phyloP scores from a whole-genome alignment of 768 basidiomycete genomes.

The Pholiota molesta region DNA sequence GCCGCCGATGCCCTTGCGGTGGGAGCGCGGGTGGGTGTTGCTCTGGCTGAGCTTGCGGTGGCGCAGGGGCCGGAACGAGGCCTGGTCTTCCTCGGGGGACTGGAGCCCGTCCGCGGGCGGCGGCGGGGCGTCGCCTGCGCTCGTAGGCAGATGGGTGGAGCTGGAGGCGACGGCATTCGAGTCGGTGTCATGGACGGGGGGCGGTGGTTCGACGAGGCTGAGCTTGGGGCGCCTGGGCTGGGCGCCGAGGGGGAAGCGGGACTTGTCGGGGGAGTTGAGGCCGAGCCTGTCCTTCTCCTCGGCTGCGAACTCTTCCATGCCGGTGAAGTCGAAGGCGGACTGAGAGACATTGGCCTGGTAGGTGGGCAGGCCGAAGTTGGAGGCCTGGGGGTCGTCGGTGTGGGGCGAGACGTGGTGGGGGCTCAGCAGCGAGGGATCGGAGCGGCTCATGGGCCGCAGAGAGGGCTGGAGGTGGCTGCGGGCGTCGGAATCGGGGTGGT shows the following conservation, averaged over 20 bases:
- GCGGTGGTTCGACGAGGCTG: slow-evolving; percentile 8
- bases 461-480: slow-evolving; percentile 16
- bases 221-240: slow-evolving; percentile 19
- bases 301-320: slow-evolving; percentile 77
- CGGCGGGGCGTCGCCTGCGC: slow-evolving; percentile 14
- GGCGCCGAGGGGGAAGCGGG: slow-evolving; percentile 39
- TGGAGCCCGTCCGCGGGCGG: slow-evolving; percentile 1
- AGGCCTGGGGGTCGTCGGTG: slow-evolving; percentile 39
- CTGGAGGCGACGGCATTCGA: slow-evolving; percentile 14
- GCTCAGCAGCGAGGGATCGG: slow-evolving; percentile 38
- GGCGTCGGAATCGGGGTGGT: slow-evolving; percentile 10
- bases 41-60: slow-evolving; percentile 90
- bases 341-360: slow-evolving; percentile 66
- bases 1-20: slow-evolving; percentile 63
- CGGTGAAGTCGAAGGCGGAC: slow-evolving; percentile 69
- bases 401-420: slow-evolving; percentile 53
- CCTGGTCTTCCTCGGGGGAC: slow-evolving; percentile 24
- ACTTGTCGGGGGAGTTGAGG: slow-evolving; percentile 45
- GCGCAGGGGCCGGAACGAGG: slow-evolving; percentile 44
- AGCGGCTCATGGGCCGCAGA: slow-evolving; percentile 19
- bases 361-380: slow-evolving; percentile 57
- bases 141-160: slow-evolving; percentile 9
- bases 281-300: slow-evolving; percentile 71
- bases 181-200: slow-evolving; percentile 1
- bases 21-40: slow-evolving; percentile 64